Evolutionary conservation across 257 asterid species (phyloP).

Genomic region (Solanum raphanifolium): DNA sequence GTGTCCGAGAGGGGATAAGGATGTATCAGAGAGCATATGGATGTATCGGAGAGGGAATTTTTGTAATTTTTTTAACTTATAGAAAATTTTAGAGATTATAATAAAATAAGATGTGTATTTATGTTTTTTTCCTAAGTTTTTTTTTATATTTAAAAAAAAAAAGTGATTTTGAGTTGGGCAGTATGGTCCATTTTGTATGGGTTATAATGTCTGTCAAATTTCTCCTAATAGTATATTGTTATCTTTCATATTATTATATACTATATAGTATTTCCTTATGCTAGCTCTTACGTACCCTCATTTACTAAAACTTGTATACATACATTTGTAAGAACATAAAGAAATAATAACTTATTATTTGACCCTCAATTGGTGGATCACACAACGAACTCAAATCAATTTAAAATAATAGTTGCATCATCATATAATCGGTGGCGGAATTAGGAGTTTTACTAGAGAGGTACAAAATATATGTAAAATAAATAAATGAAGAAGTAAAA

Average conservation of each 20-base stretch:
- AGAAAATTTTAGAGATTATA: too few species aligned
- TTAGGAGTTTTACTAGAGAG: too few species aligned
- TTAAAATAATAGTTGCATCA: background rate
- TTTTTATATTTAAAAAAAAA: background rate
- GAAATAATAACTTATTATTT: background rate
- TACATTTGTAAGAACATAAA: background rate
- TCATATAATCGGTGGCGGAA: background rate
- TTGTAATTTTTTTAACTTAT: too few species aligned
- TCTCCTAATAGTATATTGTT: background rate
- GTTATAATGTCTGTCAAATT: background rate
- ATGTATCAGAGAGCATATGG: too few species aligned
- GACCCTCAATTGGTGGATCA: background rate
- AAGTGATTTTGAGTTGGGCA: background rate
- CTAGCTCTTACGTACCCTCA: background rate
- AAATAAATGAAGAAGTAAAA: too few species aligned
- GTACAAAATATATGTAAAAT: too few species aligned
- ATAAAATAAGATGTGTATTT: too few species aligned
- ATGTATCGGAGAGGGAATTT: too few species aligned
- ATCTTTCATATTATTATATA: background rate
- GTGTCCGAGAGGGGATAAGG: too few species aligned
- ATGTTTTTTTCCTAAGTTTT: too few species aligned
- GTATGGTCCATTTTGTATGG: background rate
- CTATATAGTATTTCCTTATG: background rate
- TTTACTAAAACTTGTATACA: background rate
- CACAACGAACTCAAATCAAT: background rate